Conservation (phyloP, 805 yeast genomes). For the Candida fluviatilis region DNA sequence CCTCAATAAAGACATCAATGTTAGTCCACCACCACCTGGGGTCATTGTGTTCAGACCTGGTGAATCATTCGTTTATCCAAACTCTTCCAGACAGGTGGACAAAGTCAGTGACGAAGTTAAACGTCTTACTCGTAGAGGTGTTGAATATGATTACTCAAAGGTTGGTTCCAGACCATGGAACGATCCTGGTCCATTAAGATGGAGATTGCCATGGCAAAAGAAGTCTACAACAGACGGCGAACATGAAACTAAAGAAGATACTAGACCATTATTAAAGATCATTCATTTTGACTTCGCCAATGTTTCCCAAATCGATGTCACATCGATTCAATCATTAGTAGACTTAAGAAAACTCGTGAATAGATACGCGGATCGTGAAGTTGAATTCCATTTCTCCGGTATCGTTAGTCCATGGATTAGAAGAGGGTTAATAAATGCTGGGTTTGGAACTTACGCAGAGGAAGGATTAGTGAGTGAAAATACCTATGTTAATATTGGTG, state of each 20-base stretch:
- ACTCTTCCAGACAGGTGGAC: constrained; percentile 72
- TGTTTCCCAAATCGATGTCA: constrained; percentile 72
- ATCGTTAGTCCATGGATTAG: constrained; percentile 84
- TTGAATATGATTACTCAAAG: constrained; percentile 28
- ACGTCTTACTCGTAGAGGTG: constrained; percentile 57
- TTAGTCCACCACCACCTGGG: constrained; percentile 85
- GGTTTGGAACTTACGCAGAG: constrained; percentile 63
- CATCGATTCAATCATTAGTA: constrained; percentile 72
- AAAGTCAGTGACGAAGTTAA: constrained; percentile 63
- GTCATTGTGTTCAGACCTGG: constrained; percentile 79
- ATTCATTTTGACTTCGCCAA: constrained; percentile 79
- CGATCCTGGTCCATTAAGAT: constrained; percentile 66
- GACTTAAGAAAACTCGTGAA: constrained; percentile 73
- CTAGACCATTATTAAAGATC: constrained; percentile 64
- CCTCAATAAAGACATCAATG: constrained; percentile 52
- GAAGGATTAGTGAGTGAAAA: constrained; percentile 34
- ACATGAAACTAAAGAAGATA: constrained; percentile 24
- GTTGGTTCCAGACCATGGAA: constrained; percentile 85
- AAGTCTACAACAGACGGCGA: constrained; percentile 9
- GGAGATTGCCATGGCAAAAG: constrained; percentile 29
- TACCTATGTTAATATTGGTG: constrained; percentile 38
- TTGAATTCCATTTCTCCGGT: constrained; percentile 87
- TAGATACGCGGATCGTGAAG: constrained; percentile 73
- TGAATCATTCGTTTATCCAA: constrained; percentile 80
- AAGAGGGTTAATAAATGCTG: constrained; percentile 67